These are phyloP conservation scores for Calonectria naviculata DNA, from an alignment of 2,329 filamentous ascomycete genomes.

Conservation along the genomic window DNA sequence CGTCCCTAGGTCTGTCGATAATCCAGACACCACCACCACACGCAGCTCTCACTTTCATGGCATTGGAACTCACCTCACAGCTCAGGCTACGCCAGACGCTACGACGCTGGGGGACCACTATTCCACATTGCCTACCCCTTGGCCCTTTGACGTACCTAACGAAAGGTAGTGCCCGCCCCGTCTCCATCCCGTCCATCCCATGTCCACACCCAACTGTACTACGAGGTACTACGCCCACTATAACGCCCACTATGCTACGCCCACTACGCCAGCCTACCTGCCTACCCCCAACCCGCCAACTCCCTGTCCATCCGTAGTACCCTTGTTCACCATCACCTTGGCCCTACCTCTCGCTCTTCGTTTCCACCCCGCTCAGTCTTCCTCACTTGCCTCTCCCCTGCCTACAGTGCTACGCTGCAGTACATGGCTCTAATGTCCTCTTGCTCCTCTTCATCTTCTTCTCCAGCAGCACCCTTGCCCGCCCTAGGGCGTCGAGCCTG, in stretches of 20 bases:
- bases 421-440: neutral
- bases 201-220: constrained; percentile 16
- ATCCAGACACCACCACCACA: constrained; percentile 28
- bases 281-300: constrained; percentile 8
- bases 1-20: neutral
- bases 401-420: constrained; percentile 1
- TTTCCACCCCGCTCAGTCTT: constrained; percentile 21
- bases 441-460: constrained; percentile 9
- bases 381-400: neutral
- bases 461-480: constrained; percentile 14
- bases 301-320: constrained; percentile 14
- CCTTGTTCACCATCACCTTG: constrained; percentile 16
- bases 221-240: constrained; percentile 4
- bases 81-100: constrained; percentile 14
- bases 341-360: constrained; percentile 29
- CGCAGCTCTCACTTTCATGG: neutral
- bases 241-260: constrained; percentile 10
- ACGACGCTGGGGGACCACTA: constrained; percentile 17
- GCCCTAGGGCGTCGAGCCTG: constrained; percentile 6
- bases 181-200: constrained; percentile 34
- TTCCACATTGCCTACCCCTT: constrained; percentile 18
- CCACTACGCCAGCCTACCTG: constrained; percentile 12
- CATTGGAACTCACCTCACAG: constrained; percentile 6
- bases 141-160: constrained; percentile 19
- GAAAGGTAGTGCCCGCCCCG: constrained; percentile 37